phyloP scores from a whole-genome alignment of 352 stramenopile species.

The Globisporangium spiculum region DNA sequence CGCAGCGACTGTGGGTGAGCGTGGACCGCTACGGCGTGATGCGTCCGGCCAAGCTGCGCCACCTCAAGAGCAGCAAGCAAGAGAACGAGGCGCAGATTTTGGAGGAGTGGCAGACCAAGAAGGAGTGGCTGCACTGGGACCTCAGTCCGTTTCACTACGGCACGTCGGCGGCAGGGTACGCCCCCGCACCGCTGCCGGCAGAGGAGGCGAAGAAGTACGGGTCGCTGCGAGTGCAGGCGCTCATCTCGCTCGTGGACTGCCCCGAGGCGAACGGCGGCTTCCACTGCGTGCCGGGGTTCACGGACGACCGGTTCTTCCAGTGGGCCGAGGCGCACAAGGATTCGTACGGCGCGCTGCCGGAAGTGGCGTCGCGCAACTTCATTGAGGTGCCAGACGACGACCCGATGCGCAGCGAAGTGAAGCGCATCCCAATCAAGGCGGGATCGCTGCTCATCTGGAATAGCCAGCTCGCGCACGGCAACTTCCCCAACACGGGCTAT shows the following conservation, averaged over 20 bases:
- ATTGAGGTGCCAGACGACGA: conserved; percentile 42
- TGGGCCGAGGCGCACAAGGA: conserved; percentile 31
- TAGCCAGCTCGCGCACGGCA: conserved; percentile 42
- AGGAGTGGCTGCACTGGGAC: conserved; percentile 54
- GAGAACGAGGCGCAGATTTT: conserved; percentile 30
- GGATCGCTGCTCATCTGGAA: conserved; percentile 51
- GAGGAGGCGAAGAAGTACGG: conserved; percentile 30
- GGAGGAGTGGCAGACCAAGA: conserved; percentile 44
- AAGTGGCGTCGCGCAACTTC: conserved; percentile 39
- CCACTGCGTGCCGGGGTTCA: conserved; percentile 49
- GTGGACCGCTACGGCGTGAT: conserved; percentile 53
- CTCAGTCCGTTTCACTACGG: conserved; percentile 48
- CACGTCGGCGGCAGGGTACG: conserved; percentile 41
- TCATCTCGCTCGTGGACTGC: conserved; percentile 42
- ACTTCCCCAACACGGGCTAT: conserved; percentile 43
- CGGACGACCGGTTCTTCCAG: conserved; percentile 41
- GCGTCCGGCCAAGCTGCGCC: conserved; percentile 30
- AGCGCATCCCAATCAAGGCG: conserved; percentile 38
- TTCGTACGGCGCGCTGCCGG: conserved; percentile 31
- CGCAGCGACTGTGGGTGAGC: conserved; percentile 39
- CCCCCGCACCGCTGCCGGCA: conserved; percentile 18
- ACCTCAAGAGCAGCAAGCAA: conserved; percentile 15
- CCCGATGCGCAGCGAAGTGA: conserved; percentile 34
- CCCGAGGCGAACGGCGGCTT: conserved; percentile 42
- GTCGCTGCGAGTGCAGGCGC: conserved; percentile 39